Evolutionary conservation across 495 filamentous ascomycete genomes (phyloP), one percentile per base, ranked within the genome.

Genomic region (Aspergillus affinis): DNA sequence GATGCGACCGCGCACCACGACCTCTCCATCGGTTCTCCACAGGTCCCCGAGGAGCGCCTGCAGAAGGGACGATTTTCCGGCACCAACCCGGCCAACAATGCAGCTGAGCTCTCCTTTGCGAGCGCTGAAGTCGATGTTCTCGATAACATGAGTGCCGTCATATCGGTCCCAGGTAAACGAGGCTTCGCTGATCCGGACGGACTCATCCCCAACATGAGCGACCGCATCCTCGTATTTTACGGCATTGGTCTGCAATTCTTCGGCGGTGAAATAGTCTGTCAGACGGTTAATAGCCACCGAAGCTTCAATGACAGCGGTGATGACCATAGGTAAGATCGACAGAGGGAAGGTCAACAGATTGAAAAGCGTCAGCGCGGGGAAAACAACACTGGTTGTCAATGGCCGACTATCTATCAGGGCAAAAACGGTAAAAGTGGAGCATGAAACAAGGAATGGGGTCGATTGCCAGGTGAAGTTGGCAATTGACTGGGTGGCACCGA

Each of bases 381-480:
- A 99, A 23, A 99, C 91, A 64, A 99, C 93, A 1, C 95, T 90
- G 0, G 92, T 97, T 18, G 91, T 94, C 69, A 99, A 73, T 27
- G 95, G 93, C 32, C 78, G 77, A 62, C 92, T 81, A 46, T 83
- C 84, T 0, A 90, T 95, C 54, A 94, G 78, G 48, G 97, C 95
- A 66, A 94, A 99, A 18, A 98, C 90, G 15, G 90, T 87, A 68
- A 99, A 99, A 10, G 94, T 98, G 9, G 90, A 92, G 77, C 93
- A 98, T 15, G 95, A 98, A 15, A 99, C 95, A 32, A 99, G 83
- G 79, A 99, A 99, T 9, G 95, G 95, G 10, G 95, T 98, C n/a
- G 90, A 94, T n/a, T 90, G 90, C 95, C 95, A 99, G 23, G 95
- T 97, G 60, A 99, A 99, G 66, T 96, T 98, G 29, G 95, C 91